Base-by-base conservation (phyloP, 176 grass and related monocot genomes). In the Bolboschoenus planiculmis region DNA sequence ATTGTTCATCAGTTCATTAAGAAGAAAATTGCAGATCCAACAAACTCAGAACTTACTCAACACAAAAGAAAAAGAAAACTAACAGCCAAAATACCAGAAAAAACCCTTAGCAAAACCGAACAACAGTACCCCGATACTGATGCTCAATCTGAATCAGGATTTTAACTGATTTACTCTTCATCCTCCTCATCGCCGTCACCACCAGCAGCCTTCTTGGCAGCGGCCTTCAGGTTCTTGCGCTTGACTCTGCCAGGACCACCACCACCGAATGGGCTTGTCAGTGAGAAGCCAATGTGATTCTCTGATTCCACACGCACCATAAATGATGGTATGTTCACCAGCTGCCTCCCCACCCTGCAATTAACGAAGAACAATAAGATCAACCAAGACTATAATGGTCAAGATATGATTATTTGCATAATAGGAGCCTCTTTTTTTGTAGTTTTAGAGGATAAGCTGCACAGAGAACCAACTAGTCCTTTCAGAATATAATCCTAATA, bases 291-390 rank as follows among this genome's bases (percentile, higher is more conserved):
- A 0, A 93, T 90, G 37, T 88, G 91, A 50, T 93, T 93, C 88
- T 93, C 88, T 0, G 91, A 90, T n/a, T 93, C 91, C 1, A 93
- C 60, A 71, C 91, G 88, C 81, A 93, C 91, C 86, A 93, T 93
- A 82, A 93, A 93, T 4, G 91, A 93, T 23, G 91, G 84, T 10
- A 93, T 86, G 81, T 90, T 93, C 40, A 93, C 91, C 0, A 88
- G 77, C 54, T 93, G 91, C 84, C 87, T 91, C 37, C 89, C 88
- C 20, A 93, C 89, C 62, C 89, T 93, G 82, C 67, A 85, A 83
- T n/a, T 10, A 57, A 79, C 1, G 33, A 37, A 56, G 11, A 26
- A 9, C 15, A 39, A 26, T 23, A 5, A 36, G 3, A 23, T 60
- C 33, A 39, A 3, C n/a, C 9, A 59, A 35, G 16, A 27, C 8